Evolutionary conservation across 2,329 filamentous ascomycete species (phyloP).

Genomic region (Dothistroma pini): DNA sequence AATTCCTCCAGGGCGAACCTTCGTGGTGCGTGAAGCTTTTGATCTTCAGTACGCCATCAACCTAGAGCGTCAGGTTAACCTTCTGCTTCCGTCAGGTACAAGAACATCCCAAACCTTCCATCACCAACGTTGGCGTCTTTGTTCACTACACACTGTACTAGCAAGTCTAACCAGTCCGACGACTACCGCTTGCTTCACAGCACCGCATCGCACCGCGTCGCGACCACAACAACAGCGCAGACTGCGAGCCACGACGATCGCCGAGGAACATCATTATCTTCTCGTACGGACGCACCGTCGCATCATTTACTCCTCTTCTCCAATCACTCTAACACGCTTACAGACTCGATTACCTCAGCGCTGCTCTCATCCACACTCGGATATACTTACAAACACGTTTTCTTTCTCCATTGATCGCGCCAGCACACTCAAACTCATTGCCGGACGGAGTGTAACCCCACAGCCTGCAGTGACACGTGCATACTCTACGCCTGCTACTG

Average conservation of each 20-base stretch:
- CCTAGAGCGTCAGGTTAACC: slow-evolving; percentile 26
- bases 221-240: neutral
- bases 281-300: neutral
- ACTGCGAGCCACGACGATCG: slow-evolving; percentile 1
- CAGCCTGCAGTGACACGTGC: slow-evolving; percentile 3
- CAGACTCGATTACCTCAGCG: slow-evolving; percentile 5
- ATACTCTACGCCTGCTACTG: neutral
- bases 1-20: slow-evolving; percentile 19
- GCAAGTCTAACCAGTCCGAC: neutral
- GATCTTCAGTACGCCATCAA: slow-evolving; percentile 25
- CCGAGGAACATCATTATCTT: slow-evolving; percentile 4
- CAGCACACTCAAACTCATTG: slow-evolving; percentile 14
- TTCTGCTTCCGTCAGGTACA: slow-evolving; percentile 25
- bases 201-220: neutral
- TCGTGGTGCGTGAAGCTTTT: slow-evolving; percentile 19
- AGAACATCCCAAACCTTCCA: slow-evolving; percentile 20
- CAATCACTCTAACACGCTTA: neutral
- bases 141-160: neutral
- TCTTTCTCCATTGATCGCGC: slow-evolving; percentile 6
- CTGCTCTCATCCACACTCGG: neutral
- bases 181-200: neutral
- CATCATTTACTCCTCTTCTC: neutral
- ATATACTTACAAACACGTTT: slow-evolving; percentile 8
- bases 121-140: neutral
- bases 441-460: slow-evolving; percentile 5